Base-by-base conservation (phyloP, 306 rosid genomes). In the Glycine soja region DNA sequence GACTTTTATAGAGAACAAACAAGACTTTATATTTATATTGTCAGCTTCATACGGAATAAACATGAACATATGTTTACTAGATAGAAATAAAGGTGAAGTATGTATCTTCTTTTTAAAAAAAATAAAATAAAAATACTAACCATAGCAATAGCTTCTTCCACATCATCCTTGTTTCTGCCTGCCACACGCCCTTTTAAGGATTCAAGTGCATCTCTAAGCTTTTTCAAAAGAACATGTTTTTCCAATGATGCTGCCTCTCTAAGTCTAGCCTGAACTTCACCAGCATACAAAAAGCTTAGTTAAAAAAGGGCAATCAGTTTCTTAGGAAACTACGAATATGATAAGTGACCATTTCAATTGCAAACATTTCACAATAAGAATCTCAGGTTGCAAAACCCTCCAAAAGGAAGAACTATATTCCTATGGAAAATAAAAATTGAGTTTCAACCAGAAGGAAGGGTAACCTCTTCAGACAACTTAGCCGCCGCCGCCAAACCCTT, bases 401-500 rank as follows among this genome's bases (percentile, higher is more conserved):
- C 46, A 13, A 82, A 68, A 45, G 24, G 34, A 70, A 62, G 19
- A 66, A 78, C 38, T 48, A 16, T 36, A 58, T 6, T 18, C 11
- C 54, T 52, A 65, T 46, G 10, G 40, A 36, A 36, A 32, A 24
- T 24, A 24, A 1, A 24, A 24, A 24, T 24, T 18, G 56, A 53
- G 40, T 54, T 75, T 16, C 13, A 64, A 64, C 24, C 7, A 71
- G 70, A 83, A 79, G 45, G 13, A 38, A 70, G 19, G 51, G 53
- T 3, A 43, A 94, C 98, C 99, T 95, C 99, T 93, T 93, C 98
- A 50, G 99, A 95, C 68, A 95, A 84, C 89, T 91, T 95, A 63
- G 98, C 97, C 34, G 99, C 98, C 10, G 98, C 99, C 10, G 99
- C 99, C 87, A 95, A 90, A 69, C 98, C 99, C 89, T 78, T 93